A percentile compares a stretch with the other conserved stretches of the same genome.
These are phyloP conservation scores for Hippophae gyantsensis DNA, from an alignment of 306 rosid genomes.

Conservation along the genomic window DNA sequence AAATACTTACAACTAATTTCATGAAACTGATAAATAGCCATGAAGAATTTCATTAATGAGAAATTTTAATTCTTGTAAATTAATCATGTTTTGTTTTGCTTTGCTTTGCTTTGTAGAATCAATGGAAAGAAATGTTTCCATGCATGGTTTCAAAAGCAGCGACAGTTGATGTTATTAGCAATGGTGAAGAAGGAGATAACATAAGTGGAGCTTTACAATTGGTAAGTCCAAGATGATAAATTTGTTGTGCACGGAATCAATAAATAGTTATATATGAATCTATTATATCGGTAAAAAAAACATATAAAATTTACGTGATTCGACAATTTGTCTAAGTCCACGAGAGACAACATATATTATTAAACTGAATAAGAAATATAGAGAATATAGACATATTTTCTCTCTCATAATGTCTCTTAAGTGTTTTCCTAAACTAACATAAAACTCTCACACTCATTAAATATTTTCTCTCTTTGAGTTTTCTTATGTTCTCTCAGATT, in stretches of 20 bases:
- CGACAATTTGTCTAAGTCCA: no score
- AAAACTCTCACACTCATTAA: no score
- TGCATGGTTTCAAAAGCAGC: constrained; percentile 85
- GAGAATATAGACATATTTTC: no score
- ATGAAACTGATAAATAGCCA: neutral
- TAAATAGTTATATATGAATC: no score
- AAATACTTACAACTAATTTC: neutral
- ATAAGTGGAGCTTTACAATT: constrained; percentile 72
- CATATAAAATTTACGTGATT: no score
- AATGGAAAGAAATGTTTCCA: constrained; percentile 98
- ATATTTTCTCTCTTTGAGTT: no score
- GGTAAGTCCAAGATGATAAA: constrained; percentile 30
- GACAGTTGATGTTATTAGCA: constrained; percentile 66
- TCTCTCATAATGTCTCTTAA: no score
- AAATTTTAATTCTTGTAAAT: neutral
- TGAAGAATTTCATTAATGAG: neutral
- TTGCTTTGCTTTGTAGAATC: constrained; percentile 41
- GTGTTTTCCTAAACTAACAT: no score
- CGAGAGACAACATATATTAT: no score
- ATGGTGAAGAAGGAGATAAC: constrained; percentile 53
- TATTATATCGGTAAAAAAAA: no score
- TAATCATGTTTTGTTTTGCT: neutral
- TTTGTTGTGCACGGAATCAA: neutral
- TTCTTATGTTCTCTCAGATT: no score
- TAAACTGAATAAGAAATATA: no score